Conservation (phyloP, 805 yeast species). For the Kodamaea sagamina region DNA sequence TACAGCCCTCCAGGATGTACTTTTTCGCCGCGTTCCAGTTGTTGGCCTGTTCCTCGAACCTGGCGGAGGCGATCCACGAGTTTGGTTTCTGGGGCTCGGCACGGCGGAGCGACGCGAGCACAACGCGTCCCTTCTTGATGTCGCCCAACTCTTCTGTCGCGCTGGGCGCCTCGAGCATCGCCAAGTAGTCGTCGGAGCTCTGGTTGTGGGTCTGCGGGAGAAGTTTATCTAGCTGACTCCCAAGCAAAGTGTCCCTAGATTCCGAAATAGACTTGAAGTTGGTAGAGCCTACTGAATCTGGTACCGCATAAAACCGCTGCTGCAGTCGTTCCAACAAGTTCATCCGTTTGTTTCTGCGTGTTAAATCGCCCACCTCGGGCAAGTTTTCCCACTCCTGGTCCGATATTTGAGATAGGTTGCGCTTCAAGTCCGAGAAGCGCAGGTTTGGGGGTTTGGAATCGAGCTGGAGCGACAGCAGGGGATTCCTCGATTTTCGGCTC, state of each 20-base stretch:
- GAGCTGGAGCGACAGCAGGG: neutral
- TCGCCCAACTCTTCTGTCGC: constrained; percentile 50
- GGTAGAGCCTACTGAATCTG: constrained; percentile 58
- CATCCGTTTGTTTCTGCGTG: constrained; percentile 73
- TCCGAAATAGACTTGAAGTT: constrained; percentile 57
- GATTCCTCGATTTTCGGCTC: constrained; percentile 31
- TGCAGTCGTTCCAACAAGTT: constrained; percentile 61
- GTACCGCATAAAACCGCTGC: constrained; percentile 77
- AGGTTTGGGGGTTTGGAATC: constrained; percentile 10
- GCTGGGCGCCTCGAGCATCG: constrained; percentile 3
- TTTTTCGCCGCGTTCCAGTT: constrained; percentile 57
- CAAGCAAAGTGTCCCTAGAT: constrained; percentile 64
- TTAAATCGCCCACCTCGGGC: constrained; percentile 89
- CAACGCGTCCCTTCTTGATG: constrained; percentile 54
- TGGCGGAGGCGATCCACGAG: constrained; percentile 86
- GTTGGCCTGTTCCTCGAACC: constrained; percentile 68
- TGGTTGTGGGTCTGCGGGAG: constrained; percentile 7
- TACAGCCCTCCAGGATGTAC: constrained; percentile 75
- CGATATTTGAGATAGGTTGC: constrained; percentile 57
- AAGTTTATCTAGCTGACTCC: constrained; percentile 50
- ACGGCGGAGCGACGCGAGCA: constrained; percentile 67
- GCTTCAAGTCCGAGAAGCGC: constrained; percentile 56
- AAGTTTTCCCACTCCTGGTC: constrained; percentile 76
- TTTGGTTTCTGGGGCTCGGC: constrained; percentile 72
- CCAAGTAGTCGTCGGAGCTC: constrained; percentile 12